Evolutionary conservation across 2,329 filamentous ascomycete species (phyloP), one percentile per base, ranked within the genome.

Genomic region (Xylaria sp.): DNA sequence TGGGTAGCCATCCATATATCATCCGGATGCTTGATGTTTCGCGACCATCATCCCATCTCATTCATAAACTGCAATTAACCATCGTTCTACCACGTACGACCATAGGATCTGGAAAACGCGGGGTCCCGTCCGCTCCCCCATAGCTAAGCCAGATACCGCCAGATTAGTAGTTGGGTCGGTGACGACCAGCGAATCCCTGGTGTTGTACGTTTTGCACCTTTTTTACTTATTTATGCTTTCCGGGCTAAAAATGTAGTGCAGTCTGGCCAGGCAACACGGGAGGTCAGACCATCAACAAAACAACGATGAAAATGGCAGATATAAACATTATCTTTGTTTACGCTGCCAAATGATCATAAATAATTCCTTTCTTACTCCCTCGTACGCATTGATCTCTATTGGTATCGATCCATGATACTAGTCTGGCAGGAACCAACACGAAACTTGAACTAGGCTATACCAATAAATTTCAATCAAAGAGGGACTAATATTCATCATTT

Each of bases 241-340:
- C n/a, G n/a, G n/a, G n/a, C n/a, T n/a, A n/a, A n/a, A n/a, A n/a
- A n/a, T n/a, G n/a, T n/a, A n/a, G n/a, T n/a, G n/a, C n/a, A n/a
- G n/a, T n/a, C n/a, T n/a, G n/a, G n/a, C n/a, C n/a, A n/a, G n/a
- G 46, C 8, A 7, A 36, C 55, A 58, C 28, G 28, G 53, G 9
- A 57, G 23, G 30, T 20, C 10, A 50, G 34, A 58, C 15, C 8
- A 48, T 8, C 32, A 18, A 43, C 32, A 18, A 43, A 15, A 13
- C 39, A 56, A 55, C 23, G 32, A 39, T 12, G n/a, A 30, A 36
- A 20, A 30, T 2, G 18, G 13, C 30, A 52, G n/a, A 13, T 15
- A 30, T 52, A 12, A 66, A 45, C 20, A 46, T 10, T 3, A 36
- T 66, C 41, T 32, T 36, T 25, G 13, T 46, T 43, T 59, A 55